Evolutionary conservation across 129 eudicot genomes (phyloP).

Genomic region (Ambrosia trifida): DNA sequence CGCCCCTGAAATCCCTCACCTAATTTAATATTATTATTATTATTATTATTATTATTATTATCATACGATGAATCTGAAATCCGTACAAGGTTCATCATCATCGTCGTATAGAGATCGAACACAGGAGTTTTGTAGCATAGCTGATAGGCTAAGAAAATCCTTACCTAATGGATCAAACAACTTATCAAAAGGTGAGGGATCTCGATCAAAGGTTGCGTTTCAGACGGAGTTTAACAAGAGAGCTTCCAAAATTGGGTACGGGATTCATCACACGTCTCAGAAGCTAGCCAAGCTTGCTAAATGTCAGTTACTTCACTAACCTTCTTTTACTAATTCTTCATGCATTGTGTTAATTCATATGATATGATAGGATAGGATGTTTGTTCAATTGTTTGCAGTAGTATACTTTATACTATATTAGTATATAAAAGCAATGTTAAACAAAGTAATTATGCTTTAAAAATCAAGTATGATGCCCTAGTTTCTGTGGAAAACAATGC

Average conservation of each 20-base stretch:
- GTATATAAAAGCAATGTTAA: too few relatives aligned
- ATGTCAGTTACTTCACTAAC: slow-evolving; percentile 43
- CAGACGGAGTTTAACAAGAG: slow-evolving; percentile 75
- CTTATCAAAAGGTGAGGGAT: slow-evolving; percentile 35
- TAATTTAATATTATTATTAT: slow-evolving; percentile 17
- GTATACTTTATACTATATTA: too few relatives aligned
- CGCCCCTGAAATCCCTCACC: slow-evolving; percentile 28
- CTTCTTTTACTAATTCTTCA: not conserved
- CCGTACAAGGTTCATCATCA: slow-evolving; percentile 27
- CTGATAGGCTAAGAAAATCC: slow-evolving; percentile 58
- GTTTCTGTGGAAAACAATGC: slow-evolving; percentile 12
- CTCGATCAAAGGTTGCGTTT: slow-evolving; percentile 56
- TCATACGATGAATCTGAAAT: slow-evolving; percentile 49
- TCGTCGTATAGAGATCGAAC: slow-evolving; percentile 82
- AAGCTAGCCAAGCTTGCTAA: slow-evolving; percentile 86
- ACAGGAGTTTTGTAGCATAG: slow-evolving; percentile 60
- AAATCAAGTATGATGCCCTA: not conserved
- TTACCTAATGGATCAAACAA: slow-evolving; percentile 27
- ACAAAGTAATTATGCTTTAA: not conserved
- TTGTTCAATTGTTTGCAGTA: too few relatives aligned
- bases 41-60: slow-evolving; percentile 20
- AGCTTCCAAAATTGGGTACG: slow-evolving; percentile 88
- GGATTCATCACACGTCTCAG: slow-evolving; percentile 91
- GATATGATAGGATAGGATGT: too few relatives aligned
- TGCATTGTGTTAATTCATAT: not conserved